phyloP scores from a whole-genome alignment of 192 early-diverging fungal species.

The Coemansia sp. region DNA sequence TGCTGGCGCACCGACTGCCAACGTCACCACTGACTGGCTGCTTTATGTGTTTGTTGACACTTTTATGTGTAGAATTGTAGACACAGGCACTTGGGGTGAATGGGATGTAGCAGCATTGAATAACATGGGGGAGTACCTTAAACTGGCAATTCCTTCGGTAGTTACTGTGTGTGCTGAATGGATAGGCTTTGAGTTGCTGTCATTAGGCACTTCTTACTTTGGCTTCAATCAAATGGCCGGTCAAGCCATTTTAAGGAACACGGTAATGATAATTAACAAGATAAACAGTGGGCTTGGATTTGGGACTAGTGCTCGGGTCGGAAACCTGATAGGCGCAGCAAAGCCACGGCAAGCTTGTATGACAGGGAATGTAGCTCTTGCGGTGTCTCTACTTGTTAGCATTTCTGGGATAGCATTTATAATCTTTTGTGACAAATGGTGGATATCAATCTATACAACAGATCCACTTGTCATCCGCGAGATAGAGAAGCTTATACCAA shows the following conservation, averaged over 20 bases:
- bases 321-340: slow-evolving; percentile 66
- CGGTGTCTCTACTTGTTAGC: slow-evolving; percentile 58
- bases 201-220: slow-evolving; percentile 71
- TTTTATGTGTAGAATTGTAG: slow-evolving; percentile 61
- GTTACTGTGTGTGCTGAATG: slow-evolving; percentile 79
- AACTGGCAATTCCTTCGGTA: slow-evolving; percentile 74
- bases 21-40: slow-evolving; percentile 65
- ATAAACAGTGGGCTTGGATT: slow-evolving; percentile 81
- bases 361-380: slow-evolving; percentile 54
- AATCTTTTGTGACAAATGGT: slow-evolving; percentile 53
- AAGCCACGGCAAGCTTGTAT: slow-evolving; percentile 55
- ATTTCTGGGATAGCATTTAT: slow-evolving; percentile 57
- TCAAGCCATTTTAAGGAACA: slow-evolving; percentile 73
- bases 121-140: slow-evolving; percentile 59
- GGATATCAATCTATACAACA: slow-evolving; percentile 62
- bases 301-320: slow-evolving; percentile 75
- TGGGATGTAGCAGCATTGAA: slow-evolving; percentile 68
- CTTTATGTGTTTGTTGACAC: slow-evolving; percentile 60
- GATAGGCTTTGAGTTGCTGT: slow-evolving; percentile 72
- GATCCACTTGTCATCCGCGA: slow-evolving; percentile 23
- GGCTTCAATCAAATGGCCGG: slow-evolving; percentile 74
- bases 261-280: slow-evolving; percentile 65
- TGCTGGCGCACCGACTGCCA: slow-evolving; percentile 78
- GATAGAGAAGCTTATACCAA: slow-evolving; percentile 32
- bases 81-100: slow-evolving; percentile 78